Evolutionary conservation across 2,329 filamentous ascomycete genomes (phyloP).

Genomic region (Hypoxylon sp.): DNA sequence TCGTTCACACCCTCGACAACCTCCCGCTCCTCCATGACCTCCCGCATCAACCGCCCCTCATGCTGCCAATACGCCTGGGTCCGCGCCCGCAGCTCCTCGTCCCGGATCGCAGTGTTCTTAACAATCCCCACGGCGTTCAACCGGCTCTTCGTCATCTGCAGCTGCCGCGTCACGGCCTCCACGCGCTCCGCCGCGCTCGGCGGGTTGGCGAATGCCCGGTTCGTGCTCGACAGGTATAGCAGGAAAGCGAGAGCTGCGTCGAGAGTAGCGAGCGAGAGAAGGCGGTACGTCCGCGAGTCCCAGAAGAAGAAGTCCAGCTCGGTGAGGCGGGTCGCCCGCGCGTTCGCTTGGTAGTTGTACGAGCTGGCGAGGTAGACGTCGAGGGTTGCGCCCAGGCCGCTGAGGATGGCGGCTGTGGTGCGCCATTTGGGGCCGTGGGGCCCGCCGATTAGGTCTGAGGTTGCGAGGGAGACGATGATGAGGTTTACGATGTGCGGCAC

Average conservation of each 20-base stretch:
- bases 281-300: constrained; percentile 75
- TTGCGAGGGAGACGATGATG: constrained; percentile 78
- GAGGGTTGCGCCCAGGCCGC: constrained; percentile 68
- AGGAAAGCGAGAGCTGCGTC: constrained; percentile 75
- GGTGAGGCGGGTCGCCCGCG: constrained; percentile 70
- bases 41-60: constrained; percentile 79
- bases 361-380: constrained; percentile 77
- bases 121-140: constrained; percentile 81
- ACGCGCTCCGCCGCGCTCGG: constrained; percentile 76
- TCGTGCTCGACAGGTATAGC: constrained; percentile 84
- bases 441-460: constrained; percentile 77
- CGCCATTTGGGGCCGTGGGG: constrained; percentile 78
- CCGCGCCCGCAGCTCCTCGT: constrained; percentile 77
- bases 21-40: constrained; percentile 84
- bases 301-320: constrained; percentile 82
- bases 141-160: constrained; percentile 75
- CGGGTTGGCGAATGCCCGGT: constrained; percentile 79
- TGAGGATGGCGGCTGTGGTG: constrained; percentile 75
- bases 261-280: constrained; percentile 73
- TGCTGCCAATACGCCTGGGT: constrained; percentile 84
- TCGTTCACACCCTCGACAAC: constrained; percentile 80
- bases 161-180: constrained; percentile 68
- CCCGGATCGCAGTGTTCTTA: constrained; percentile 83
- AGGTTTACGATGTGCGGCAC: constrained; percentile 87
- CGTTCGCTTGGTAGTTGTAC: constrained; percentile 77